Evolutionary conservation across 768 basidiomycete species (phyloP).

Genomic region (Auriscalpium microsporum): DNA sequence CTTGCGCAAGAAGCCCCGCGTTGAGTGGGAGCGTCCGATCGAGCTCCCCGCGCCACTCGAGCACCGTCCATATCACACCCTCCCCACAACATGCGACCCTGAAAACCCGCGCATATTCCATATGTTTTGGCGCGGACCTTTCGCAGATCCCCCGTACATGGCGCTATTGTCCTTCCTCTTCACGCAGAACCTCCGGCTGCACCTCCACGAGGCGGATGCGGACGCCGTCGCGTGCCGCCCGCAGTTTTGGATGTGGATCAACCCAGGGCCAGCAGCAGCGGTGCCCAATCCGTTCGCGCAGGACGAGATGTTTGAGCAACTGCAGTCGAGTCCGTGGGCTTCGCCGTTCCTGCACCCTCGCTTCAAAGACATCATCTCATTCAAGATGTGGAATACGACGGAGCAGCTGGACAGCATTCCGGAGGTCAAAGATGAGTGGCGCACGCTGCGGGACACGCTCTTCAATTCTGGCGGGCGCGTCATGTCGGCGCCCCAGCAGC

Average conservation of each 20-base stretch:
- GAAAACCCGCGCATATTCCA: slow-evolving; percentile 88
- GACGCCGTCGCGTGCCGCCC: slow-evolving; percentile 67
- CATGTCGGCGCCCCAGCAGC: slow-evolving; percentile 49
- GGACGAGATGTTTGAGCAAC: slow-evolving; percentile 73
- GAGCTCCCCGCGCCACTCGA: slow-evolving; percentile 39
- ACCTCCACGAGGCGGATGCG: slow-evolving; percentile 43
- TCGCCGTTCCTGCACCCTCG: slow-evolving; percentile 89
- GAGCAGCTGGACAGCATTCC: slow-evolving; percentile 89
- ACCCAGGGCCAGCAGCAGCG: slow-evolving; percentile 90
- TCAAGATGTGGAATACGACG: slow-evolving; percentile 98
- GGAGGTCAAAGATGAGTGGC: slow-evolving; percentile 88
- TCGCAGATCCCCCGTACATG: slow-evolving; percentile 97
- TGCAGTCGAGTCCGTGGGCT: slow-evolving; percentile 87
- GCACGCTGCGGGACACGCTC: slow-evolving; percentile 62
- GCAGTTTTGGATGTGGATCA: slow-evolving; percentile 97
- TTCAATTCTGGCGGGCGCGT: slow-evolving; percentile 86
- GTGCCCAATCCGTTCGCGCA: slow-evolving; percentile 78
- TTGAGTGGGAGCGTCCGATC: slow-evolving; percentile 53
- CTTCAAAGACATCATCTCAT: slow-evolving; percentile 88
- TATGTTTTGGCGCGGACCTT: slow-evolving; percentile 98
- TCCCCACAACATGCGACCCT: slow-evolving; percentile 64
- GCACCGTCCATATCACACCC: slow-evolving; percentile 50
- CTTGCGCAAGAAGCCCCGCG: slow-evolving; percentile 49
- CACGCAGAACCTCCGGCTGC: slow-evolving; percentile 88
- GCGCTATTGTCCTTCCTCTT: slow-evolving; percentile 93